Evolutionary conservation across 176 grass and related monocot genomes (phyloP), one percentile per base, ranked within the genome.

Genomic region (Lolium multiflorum): DNA sequence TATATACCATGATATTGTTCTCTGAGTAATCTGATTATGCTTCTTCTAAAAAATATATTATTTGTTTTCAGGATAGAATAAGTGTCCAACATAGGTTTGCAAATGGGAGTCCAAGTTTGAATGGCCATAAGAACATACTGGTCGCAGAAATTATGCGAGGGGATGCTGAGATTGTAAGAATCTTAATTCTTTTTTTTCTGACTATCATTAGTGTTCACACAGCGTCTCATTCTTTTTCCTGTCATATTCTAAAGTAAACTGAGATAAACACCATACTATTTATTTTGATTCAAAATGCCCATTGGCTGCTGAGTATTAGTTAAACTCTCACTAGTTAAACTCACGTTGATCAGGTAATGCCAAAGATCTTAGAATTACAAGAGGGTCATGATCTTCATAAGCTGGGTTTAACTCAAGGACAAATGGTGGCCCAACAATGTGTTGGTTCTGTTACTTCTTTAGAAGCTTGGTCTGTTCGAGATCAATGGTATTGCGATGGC

Each of bases 401-500:
- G 76, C n/a, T 77, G 76, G 74, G 38, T 77, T 59, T 71, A 57
- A 71, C 43, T 80, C 46, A 87, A 66, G 60, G 52, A 56, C 47
- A 55, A 69, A 83, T 66, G 63, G 78, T 76, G 38, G 49, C 48
- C 7, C 70, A 9, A 38, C 75, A 35, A 16, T 58, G 6, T 52
- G 43, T 83, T 41, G 31, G 57, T 31, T 84, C 81, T 17, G 6
- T 39, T 55, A 77, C n/a, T n/a, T n/a, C 87, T 82, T 43, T 76
- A 65, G 81, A 84, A 93, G 51, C 84, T 43, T 43, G n/a, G 15
- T 78, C 81, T 41, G 37, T 35, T 87, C 61, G 24, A 65, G 61
- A 74, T 13, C 81, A 87, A 81, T 85, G 52, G 41, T 44, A 50
- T 83, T 74, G 28, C 75, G 77, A 85, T 25, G 57, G 49, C 78